phyloP scores from a whole-genome alignment of 2,329 filamentous ascomycete genomes.

The Colletotrichum horii region DNA sequence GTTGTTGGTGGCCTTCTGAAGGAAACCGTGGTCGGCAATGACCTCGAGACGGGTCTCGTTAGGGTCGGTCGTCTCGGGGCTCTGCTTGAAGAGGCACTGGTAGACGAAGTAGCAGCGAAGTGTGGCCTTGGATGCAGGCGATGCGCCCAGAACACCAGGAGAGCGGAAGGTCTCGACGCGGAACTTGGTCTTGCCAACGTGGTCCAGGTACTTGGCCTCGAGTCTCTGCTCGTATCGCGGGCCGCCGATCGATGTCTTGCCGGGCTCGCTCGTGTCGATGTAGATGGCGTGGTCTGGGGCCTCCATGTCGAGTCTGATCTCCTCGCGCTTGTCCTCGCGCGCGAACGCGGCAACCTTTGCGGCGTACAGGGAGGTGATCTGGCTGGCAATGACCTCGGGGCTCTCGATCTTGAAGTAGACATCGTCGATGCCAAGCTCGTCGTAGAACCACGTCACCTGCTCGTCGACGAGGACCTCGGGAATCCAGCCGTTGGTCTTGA shows the following conservation, averaged over 20 bases:
- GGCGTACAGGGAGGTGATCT: conserved; percentile 95
- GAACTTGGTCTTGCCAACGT: conserved; percentile 76
- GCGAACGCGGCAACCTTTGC: conserved; percentile 95
- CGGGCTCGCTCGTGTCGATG: conserved; percentile 95
- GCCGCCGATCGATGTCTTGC: conserved; percentile 75
- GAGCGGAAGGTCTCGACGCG: conserved; percentile 98
- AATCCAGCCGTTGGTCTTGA: conserved; percentile 84
- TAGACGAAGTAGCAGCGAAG: conserved; percentile 99
- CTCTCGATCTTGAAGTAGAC: conserved; percentile 96
- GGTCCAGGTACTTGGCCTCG: conserved; percentile 93
- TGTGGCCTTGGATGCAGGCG: conserved; percentile 74
- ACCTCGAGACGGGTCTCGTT: conserved; percentile 88
- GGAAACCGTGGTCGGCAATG: conserved; percentile 91
- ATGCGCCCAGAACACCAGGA: conserved; percentile 75
- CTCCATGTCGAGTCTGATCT: conserved; percentile 96
- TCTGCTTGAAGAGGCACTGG: conserved; percentile 87
- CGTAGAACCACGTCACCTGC: conserved; percentile 97
- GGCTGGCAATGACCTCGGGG: conserved; percentile 85
- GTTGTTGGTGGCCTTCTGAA: conserved; percentile 94
- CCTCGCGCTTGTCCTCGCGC: conserved; percentile 89
- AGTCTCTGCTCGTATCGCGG: conserved; percentile 94
- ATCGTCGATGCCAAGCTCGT: conserved; percentile 96
- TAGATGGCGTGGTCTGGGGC: conserved; percentile 94
- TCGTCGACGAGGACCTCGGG: conserved; percentile 81
- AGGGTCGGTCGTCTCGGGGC: conserved; percentile 70